Base-by-base conservation (phyloP, 495 filamentous ascomycete genomes). In the Penicillium tannophilum region DNA sequence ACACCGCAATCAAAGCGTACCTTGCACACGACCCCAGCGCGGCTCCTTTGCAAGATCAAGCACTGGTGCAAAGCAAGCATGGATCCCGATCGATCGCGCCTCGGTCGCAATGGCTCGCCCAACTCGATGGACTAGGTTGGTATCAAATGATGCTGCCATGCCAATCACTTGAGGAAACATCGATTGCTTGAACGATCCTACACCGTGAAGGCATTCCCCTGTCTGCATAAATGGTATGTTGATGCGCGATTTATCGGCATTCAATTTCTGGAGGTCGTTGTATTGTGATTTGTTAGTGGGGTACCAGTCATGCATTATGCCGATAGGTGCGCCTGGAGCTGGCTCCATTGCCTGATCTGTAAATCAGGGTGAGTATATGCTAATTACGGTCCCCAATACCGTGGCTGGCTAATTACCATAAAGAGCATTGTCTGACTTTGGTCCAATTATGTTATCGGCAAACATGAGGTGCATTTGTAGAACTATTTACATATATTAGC, bases 391-490 rank as follows among this genome's bases (percentile, higher is more conserved):
- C 0, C 28, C 28, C 28, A 6, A 14, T 9, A 1, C 9, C 10
- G 9, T 36, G 33, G 33, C 7, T 36, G 20, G 63, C 14, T 77
- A 64, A 17, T 69, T 58, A 75, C 73, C 73, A 55, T 76, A 75
- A 23, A 77, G 67, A 35, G 69, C 72, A 62, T 76, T 76, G 17
- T 75, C 66, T 5, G 74, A 75, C 11, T 70, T 53, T 9, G 65
- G 60, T n/a, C 74, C 76, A 17, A 78, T 66, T 36, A 77, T 72
- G 35, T 72, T 71, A 51, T 71, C 73, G 2, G 70, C 76, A 36
- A 78, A 78, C 73, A 75, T 78, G 6, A 78, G 72, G 42, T 78
- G 73, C 31, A 77, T 59, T 60, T 77, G 76, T 42, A 74, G 42
- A 24, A 72, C 74, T 70, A n/a, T 14, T 10, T 41, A 12, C 35